These are phyloP conservation scores for Diatrype stigma DNA, from an alignment of 2,329 filamentous ascomycete genomes.

Conservation along the genomic window DNA sequence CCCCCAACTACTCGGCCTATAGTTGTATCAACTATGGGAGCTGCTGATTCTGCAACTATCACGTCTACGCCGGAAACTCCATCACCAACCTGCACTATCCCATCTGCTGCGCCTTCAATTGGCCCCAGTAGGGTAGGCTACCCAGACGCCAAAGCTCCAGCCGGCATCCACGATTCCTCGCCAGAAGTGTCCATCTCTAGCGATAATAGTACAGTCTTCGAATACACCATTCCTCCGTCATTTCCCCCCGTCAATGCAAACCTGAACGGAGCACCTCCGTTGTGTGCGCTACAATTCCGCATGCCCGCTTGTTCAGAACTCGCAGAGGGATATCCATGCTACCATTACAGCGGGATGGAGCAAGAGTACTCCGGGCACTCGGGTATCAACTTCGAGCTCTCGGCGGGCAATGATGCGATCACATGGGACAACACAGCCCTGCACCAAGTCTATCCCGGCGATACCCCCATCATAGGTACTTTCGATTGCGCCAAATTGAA, in stretches of 20 bases:
- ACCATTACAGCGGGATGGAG: slow-evolving; percentile 25
- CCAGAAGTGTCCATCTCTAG: slow-evolving; percentile 17
- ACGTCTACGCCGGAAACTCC: not conserved
- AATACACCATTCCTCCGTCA: slow-evolving; percentile 19
- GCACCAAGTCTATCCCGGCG: slow-evolving; percentile 26
- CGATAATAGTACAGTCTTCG: slow-evolving; percentile 19
- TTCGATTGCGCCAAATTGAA: slow-evolving; percentile 21
- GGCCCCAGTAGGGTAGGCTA: slow-evolving; percentile 18
- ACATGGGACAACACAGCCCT: slow-evolving; percentile 23
- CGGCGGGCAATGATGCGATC: slow-evolving; percentile 11
- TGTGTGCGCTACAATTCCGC: slow-evolving; percentile 29
- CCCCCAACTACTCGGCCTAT: not conserved
- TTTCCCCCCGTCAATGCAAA: slow-evolving; percentile 9
- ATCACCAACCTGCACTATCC: slow-evolving; percentile 14
- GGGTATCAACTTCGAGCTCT: slow-evolving; percentile 24
- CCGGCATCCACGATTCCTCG: slow-evolving; percentile 12
- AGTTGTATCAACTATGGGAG: not conserved
- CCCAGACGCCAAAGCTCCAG: slow-evolving; percentile 10
- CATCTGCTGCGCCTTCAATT: slow-evolving; percentile 23
- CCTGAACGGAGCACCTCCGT: slow-evolving; percentile 3
- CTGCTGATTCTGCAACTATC: not conserved
- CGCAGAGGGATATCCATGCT: slow-evolving; percentile 28
- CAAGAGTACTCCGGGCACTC: slow-evolving; percentile 24
- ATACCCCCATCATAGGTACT: slow-evolving; percentile 21
- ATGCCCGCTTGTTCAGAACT: slow-evolving; percentile 26